Conservation (phyloP, 495 filamentous ascomycete species). For the Penicillium paradoxum region DNA sequence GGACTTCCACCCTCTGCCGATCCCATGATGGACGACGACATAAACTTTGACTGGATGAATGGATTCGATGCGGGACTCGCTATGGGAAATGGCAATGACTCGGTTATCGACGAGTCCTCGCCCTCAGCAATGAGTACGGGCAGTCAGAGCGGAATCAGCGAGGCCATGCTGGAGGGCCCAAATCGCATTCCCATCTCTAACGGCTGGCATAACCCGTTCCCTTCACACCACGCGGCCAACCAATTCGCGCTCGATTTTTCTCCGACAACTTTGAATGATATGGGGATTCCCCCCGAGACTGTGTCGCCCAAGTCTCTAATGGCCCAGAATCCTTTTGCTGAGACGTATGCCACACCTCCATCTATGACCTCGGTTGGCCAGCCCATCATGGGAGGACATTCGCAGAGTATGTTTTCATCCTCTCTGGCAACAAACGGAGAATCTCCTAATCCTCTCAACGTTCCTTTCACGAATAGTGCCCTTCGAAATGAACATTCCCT, state of each 20-base stretch:
- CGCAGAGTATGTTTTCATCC: conserved; percentile 55
- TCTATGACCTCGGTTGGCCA: conserved; percentile 59
- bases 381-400: conserved; percentile 45
- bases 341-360: conserved; percentile 52
- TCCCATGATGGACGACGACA: conserved; percentile 64
- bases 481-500: conserved; percentile 58
- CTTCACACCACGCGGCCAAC: conserved; percentile 54
- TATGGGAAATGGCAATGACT: conserved; percentile 64
- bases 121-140: conserved; percentile 91
- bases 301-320: conserved; percentile 47
- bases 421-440: conserved; percentile 52
- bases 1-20: conserved; percentile 48
- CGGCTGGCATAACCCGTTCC: conserved; percentile 62
- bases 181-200: conserved; percentile 54
- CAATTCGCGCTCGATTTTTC: conserved; percentile 58
- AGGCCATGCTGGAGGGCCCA: conserved; percentile 84
- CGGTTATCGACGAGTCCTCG: conserved; percentile 84
- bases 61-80: conserved; percentile 74
- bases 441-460: conserved; percentile 51
- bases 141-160: conserved; percentile 87
- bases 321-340: conserved; percentile 42
- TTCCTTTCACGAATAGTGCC: conserved; percentile 49
- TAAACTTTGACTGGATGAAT: conserved; percentile 79
- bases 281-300: conserved; percentile 41
- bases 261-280: conserved; percentile 38